Evolutionary conservation across 192 early-diverging fungal species (phyloP).

Genomic region (Linnemannia hyalina): DNA sequence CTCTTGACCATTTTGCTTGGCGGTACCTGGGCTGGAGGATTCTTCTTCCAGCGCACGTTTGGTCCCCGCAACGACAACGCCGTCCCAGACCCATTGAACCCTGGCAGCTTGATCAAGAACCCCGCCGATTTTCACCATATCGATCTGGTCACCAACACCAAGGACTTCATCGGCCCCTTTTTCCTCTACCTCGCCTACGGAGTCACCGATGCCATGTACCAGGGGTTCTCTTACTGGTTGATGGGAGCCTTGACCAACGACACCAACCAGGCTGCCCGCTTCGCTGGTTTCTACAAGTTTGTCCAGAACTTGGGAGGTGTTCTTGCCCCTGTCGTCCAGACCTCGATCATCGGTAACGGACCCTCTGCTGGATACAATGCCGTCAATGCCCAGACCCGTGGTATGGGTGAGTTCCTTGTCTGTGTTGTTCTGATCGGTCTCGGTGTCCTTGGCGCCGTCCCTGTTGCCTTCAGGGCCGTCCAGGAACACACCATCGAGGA

Average conservation of each 20-base stretch:
- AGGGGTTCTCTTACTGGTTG: constrained; percentile 85
- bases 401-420: constrained; percentile 47
- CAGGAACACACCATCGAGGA: constrained; percentile 43
- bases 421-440: constrained; percentile 31
- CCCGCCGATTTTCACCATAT: constrained; percentile 40
- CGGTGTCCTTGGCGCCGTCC: constrained; percentile 40
- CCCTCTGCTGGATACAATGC: constrained; percentile 34
- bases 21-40: constrained; percentile 72
- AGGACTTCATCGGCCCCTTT: constrained; percentile 67
- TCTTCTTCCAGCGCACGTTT: constrained; percentile 69
- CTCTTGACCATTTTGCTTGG: constrained; percentile 61
- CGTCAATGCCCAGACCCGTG: constrained; percentile 12
- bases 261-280: constrained; percentile 77
- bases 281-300: constrained; percentile 67
- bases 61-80: constrained; percentile 25
- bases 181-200: constrained; percentile 84
- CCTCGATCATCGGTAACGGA: constrained; percentile 40
- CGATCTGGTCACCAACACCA: constrained; percentile 33
- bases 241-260: constrained; percentile 91
- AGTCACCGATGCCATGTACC: constrained; percentile 85
- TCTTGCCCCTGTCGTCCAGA: constrained; percentile 49
- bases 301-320: constrained; percentile 56
- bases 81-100: background rate
- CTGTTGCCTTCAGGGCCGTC: constrained; percentile 49
- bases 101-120: constrained; percentile 18